Percentiles rank a stretch among this genome's conserved stretches.
Evolutionary conservation across 768 basidiomycete genomes (phyloP).

Genomic region (Lentinus brumalis): DNA sequence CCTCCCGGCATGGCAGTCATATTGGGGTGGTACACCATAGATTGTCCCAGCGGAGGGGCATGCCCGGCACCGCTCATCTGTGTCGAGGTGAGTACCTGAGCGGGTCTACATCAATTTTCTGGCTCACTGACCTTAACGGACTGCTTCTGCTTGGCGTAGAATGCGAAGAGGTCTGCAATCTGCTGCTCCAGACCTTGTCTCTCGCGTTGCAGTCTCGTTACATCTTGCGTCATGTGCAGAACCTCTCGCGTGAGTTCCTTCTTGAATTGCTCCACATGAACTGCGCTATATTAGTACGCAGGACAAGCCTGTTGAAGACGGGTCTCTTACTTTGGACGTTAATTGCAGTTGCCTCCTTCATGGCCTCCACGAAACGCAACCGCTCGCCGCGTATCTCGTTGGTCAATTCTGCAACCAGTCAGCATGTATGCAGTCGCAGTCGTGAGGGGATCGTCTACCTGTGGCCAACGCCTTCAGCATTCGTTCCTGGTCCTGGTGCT

Average conservation of each 20-base stretch:
- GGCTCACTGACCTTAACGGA: slow-evolving; percentile 22
- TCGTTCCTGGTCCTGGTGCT: slow-evolving; percentile 71
- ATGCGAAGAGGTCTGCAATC: slow-evolving; percentile 72
- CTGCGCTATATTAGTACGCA: slow-evolving; percentile 40
- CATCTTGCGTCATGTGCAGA: slow-evolving; percentile 70
- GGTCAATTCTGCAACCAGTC: slow-evolving; percentile 58
- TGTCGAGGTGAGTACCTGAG: not conserved
- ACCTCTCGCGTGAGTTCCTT: slow-evolving; percentile 78
- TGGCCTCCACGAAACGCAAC: slow-evolving; percentile 88
- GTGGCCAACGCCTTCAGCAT: slow-evolving; percentile 66
- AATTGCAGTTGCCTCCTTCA: slow-evolving; percentile 89
- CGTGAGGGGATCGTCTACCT: slow-evolving; percentile 42
- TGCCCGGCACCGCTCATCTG: slow-evolving; percentile 7
- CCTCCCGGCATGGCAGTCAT: slow-evolving; percentile 1
- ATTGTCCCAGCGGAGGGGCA: not conserved
- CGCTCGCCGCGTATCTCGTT: slow-evolving; percentile 86
- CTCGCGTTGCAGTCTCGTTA: slow-evolving; percentile 65
- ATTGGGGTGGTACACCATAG: not conserved
- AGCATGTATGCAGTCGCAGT: not conserved
- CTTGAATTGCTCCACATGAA: slow-evolving; percentile 88
- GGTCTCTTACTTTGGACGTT: slow-evolving; percentile 67
- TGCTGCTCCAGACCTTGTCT: slow-evolving; percentile 67
- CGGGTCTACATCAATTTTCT: not conserved
- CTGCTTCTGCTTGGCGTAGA: slow-evolving; percentile 68
- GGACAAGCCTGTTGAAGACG: not conserved